Evolutionary conservation across 805 yeast species (phyloP).

Genomic region (Kazachstania taianensis): DNA sequence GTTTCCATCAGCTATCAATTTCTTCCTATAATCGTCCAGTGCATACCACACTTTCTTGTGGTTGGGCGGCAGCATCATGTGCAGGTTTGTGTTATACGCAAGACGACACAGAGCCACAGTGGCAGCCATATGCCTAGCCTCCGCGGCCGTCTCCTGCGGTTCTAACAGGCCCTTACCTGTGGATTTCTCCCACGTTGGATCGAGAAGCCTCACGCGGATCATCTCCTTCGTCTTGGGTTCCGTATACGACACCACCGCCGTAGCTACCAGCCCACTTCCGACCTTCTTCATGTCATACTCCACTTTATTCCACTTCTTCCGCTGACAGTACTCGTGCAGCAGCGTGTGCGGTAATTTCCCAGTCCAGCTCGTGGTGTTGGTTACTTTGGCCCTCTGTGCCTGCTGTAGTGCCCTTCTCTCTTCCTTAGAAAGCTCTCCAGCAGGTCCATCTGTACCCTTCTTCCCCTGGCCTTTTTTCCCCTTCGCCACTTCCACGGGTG

Average conservation of each 20-base stretch:
- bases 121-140: constrained; percentile 85
- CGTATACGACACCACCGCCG: constrained; percentile 54
- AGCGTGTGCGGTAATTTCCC: constrained; percentile 87
- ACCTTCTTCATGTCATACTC: constrained; percentile 57
- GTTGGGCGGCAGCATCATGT: constrained; percentile 77
- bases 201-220: constrained; percentile 45
- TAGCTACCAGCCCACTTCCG: constrained; percentile 51
- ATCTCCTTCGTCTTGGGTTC: constrained; percentile 75
- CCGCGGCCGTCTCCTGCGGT: constrained; percentile 73
- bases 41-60: constrained; percentile 73
- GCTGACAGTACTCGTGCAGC: constrained; percentile 79
- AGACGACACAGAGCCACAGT: constrained; percentile 77
- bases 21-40: constrained; percentile 51
- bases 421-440: constrained; percentile 9
- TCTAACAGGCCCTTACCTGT: constrained; percentile 41
- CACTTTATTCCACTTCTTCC: constrained; percentile 81
- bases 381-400: constrained; percentile 38
- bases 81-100: constrained; percentile 70
- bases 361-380: constrained; percentile 77
- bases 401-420: constrained; percentile 22
- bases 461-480: constrained; percentile 14
- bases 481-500: constrained; percentile 1
- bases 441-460: constrained; percentile 13
- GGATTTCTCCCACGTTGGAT: constrained; percentile 31
- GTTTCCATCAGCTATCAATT: constrained; percentile 34